Base-by-base conservation (phyloP, 805 yeast species). In the Dipodascus albidus region DNA sequence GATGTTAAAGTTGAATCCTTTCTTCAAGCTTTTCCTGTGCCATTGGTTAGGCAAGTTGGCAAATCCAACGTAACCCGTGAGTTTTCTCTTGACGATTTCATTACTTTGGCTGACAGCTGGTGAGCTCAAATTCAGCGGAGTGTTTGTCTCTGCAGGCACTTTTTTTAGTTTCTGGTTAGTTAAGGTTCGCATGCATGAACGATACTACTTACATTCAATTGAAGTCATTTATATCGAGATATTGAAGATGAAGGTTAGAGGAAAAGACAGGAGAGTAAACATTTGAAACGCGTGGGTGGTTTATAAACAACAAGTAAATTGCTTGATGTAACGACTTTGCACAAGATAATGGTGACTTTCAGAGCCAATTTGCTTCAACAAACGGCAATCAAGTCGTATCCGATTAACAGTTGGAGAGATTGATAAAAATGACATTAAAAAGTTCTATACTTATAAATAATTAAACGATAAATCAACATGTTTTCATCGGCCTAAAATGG, bases 21-120 rank as follows among this genome's bases (percentile, higher is more conserved):
- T 79, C 70, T 85, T 83, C 57, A 88, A 80, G 1, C 96, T 84
- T 70, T 86, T 88, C 71, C 96, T 82, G 73, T 93, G 98, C 96
- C 97, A 93, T 74, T 93, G 99, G 67, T 90, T 93, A 55, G 99
- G 99, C 65, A 93, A 77, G 71, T 90, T 93, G 60, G 97, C 96
- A 72, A 93, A 93, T 3, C 99, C 99, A 54, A 93, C 99, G 67
- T 85, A 90, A 2, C 95, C 91, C 61, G 83, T 86, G 62, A 91
- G 80, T 66, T 88, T 88, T 62, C 95, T 57, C 44, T 38, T 38
- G 20, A 38, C 20, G 4, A 38, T 38, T 19, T 38, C 44, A 27
- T 27, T 27, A 19, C 44, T 17, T 11, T 38, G 44, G 44, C 20
- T 38, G 6, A 14, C 17, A 19, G 14, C 6, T 4, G 44, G 44